Percentiles rank a stretch among this genome's conserved stretches.
These are phyloP conservation scores for Cenchrus purpureus DNA, from an alignment of 176 grass and related monocot genomes.

Conservation along the genomic window DNA sequence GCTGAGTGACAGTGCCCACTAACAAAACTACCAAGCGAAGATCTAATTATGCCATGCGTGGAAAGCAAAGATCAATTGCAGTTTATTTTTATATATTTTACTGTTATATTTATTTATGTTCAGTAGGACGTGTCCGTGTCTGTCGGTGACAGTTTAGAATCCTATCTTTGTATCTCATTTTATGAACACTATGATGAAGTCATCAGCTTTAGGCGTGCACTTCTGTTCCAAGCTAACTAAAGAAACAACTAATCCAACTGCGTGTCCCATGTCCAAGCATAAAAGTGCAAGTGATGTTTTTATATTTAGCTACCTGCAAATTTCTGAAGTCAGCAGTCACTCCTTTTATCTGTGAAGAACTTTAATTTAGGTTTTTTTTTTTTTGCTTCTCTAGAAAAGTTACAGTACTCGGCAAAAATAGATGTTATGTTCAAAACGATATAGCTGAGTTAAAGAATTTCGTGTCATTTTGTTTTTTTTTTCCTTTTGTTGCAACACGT, in stretches of 20 bases:
- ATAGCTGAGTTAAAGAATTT: conserved; percentile 11
- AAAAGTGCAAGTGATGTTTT: background rate
- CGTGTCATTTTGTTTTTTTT: background rate
- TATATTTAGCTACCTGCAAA: background rate
- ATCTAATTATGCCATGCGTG: conserved; percentile 31
- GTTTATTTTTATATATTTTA: conserved; percentile 8
- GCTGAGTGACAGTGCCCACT: conserved; percentile 44
- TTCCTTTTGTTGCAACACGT: background rate
- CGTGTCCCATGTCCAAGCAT: background rate
- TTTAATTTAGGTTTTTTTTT: background rate
- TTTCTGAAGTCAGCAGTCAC: background rate
- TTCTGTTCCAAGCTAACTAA: conserved; percentile 2
- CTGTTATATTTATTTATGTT: background rate
- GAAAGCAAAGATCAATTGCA: conserved; percentile 32
- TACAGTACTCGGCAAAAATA: background rate
- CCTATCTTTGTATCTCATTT: background rate
- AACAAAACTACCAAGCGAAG: conserved; percentile 13
- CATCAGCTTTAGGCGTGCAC: background rate
- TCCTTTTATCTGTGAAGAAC: background rate
- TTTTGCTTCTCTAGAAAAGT: background rate
- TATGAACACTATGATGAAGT: conserved; percentile 15
- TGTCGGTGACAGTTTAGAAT: conserved; percentile 2
- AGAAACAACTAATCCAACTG: background rate
- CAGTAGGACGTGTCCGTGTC: background rate
- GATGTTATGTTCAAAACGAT: background rate